These are phyloP conservation scores for Parafenestella ontariensis DNA, from an alignment of 2,329 filamentous ascomycete genomes.

Conservation along the genomic window DNA sequence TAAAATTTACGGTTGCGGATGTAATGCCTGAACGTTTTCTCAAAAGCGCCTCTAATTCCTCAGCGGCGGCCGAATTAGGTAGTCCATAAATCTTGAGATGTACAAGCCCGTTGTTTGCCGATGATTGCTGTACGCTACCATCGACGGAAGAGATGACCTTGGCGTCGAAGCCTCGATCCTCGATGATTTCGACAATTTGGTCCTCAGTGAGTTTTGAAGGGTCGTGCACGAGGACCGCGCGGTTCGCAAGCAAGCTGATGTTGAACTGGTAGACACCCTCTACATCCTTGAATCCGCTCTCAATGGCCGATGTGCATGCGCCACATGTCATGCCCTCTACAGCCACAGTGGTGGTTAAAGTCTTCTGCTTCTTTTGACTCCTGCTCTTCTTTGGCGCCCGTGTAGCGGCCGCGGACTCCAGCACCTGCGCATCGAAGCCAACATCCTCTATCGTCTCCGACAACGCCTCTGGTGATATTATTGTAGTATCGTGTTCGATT, in stretches of 20 bases:
- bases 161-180: constrained; percentile 89
- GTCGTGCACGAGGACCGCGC: constrained; percentile 87
- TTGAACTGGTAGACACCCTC: constrained; percentile 88
- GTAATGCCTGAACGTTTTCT: constrained; percentile 72
- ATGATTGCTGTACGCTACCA: constrained; percentile 61
- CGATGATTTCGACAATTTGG: constrained; percentile 81
- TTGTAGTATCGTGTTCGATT: constrained; percentile 74
- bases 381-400: constrained; percentile 42
- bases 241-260: constrained; percentile 90
- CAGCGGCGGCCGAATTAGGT: constrained; percentile 73
- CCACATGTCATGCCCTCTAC: constrained; percentile 98
- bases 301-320: constrained; percentile 91
- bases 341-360: constrained; percentile 79
- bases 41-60: constrained; percentile 73
- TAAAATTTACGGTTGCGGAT: constrained; percentile 75
- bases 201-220: constrained; percentile 72
- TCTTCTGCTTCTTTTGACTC: constrained; percentile 52
- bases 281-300: constrained; percentile 78
- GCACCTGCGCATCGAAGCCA: constrained; percentile 80
- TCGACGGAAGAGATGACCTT: constrained; percentile 78
- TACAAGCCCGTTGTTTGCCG: constrained; percentile 65
- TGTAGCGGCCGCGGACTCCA: constrained; percentile 69
- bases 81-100: constrained; percentile 87
- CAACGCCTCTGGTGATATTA: constrained; percentile 61
- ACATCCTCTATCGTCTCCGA: constrained; percentile 69